Evolutionary conservation across 1,284 basidiomycete genomes (phyloP).

Genomic region (Rhodofomes roseus): DNA sequence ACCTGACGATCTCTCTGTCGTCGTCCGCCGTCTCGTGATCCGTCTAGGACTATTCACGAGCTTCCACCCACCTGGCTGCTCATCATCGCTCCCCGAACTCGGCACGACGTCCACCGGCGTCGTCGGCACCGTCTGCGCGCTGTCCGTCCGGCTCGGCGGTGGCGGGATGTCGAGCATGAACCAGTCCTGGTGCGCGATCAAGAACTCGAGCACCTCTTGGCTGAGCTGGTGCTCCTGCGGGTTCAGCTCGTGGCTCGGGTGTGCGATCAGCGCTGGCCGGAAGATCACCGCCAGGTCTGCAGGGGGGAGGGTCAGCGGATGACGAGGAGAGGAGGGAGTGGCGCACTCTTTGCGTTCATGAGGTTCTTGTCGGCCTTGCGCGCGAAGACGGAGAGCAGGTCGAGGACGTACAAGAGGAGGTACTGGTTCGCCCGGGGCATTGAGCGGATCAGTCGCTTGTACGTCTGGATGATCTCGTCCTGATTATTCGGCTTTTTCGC

Average conservation of each 20-base stretch:
- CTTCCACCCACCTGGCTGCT: slow-evolving; percentile 47
- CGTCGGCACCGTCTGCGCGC: slow-evolving; percentile 21
- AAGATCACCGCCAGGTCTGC: slow-evolving; percentile 93
- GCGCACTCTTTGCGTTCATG: slow-evolving; percentile 92
- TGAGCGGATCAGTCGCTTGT: slow-evolving; percentile 80
- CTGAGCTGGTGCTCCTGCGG: slow-evolving; percentile 83
- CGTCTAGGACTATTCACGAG: slow-evolving; percentile 28
- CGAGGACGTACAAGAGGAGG: slow-evolving; percentile 92
- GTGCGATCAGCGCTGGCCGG: slow-evolving; percentile 88
- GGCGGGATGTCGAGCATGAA: slow-evolving; percentile 82
- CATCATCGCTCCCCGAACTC: slow-evolving; percentile 39
- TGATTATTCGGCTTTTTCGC: slow-evolving; percentile 63
- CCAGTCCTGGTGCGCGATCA: slow-evolving; percentile 87
- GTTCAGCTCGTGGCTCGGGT: slow-evolving; percentile 79
- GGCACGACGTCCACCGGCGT: slow-evolving; percentile 32
- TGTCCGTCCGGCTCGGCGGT: slow-evolving; percentile 39
- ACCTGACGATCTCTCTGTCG: slow-evolving; percentile 48
- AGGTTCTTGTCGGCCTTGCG: slow-evolving; percentile 89
- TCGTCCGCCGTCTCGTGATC: slow-evolving; percentile 51
- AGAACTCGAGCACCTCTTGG: slow-evolving; percentile 90
- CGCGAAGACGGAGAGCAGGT: slow-evolving; percentile 93
- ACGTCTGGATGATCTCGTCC: slow-evolving; percentile 69
- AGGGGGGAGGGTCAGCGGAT: not conserved
- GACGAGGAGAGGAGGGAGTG: not conserved
- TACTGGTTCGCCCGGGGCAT: slow-evolving; percentile 91